Evolutionary conservation across 169 alveolate genomes (phyloP).

Genomic region (Eimeria brunetti): DNA sequence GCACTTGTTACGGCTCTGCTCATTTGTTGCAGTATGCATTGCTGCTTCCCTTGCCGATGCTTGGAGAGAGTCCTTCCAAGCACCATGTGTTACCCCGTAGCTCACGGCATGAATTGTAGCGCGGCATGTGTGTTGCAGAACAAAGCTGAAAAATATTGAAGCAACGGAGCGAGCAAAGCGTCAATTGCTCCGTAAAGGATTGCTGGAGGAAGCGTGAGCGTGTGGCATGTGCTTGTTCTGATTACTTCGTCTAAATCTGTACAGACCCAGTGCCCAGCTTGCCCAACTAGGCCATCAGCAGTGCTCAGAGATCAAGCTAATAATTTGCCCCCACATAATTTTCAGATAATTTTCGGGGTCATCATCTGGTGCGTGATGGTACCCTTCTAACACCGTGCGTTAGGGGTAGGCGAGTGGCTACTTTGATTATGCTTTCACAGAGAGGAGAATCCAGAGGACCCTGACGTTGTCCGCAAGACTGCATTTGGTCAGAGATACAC

Average conservation of each 20-base stretch:
- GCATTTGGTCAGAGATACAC: constrained; percentile 79
- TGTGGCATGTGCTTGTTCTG: background rate
- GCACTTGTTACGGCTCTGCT: background rate
- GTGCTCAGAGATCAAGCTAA: background rate
- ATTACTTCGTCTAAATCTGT: background rate
- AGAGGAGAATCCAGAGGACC: constrained; percentile 72
- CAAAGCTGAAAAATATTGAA: constrained; percentile 82
- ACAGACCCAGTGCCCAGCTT: background rate
- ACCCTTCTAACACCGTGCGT: background rate
- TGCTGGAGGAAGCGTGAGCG: constrained; percentile 77
- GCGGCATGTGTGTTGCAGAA: constrained; percentile 42
- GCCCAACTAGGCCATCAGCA: background rate
- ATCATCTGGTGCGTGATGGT: background rate
- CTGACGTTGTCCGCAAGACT: constrained; percentile 63
- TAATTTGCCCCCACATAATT: background rate
- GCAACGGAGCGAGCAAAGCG: constrained; percentile 84
- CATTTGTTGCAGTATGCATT: background rate
- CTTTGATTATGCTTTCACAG: background rate
- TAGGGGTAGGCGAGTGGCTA: background rate
- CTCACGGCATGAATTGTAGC: background rate
- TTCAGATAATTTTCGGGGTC: background rate
- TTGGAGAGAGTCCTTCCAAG: background rate
- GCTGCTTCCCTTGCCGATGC: background rate
- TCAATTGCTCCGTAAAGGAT: constrained; percentile 73
- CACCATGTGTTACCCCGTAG: background rate